Percentiles rank a stretch among this genome's conserved stretches.
Conservation (phyloP, 805 yeast genomes). For the Hanseniaspora pseudoguilliermondii region DNA sequence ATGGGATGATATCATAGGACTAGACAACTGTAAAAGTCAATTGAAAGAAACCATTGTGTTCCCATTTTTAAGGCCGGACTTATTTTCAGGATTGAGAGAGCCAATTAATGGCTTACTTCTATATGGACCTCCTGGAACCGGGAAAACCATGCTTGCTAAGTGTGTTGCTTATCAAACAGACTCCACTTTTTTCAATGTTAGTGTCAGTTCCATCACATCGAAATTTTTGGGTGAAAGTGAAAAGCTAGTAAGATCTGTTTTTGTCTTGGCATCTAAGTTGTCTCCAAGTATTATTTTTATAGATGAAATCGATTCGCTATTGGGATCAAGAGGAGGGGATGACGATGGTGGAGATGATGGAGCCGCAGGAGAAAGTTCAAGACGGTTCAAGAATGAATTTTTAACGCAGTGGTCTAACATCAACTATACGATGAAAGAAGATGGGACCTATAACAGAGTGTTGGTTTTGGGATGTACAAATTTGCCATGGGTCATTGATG, state of each 20-base stretch:
- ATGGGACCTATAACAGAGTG: constrained; percentile 45
- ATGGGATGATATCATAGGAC: constrained; percentile 93
- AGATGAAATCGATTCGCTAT: constrained; percentile 86
- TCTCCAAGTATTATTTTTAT: constrained; percentile 91
- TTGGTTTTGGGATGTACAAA: constrained; percentile 90
- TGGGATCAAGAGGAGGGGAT: constrained; percentile 41
- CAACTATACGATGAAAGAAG: constrained; percentile 44
- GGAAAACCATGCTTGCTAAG: constrained; percentile 92
- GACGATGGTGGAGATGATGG: constrained; percentile 35
- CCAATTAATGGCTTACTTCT: constrained; percentile 93
- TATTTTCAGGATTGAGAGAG: constrained; percentile 79
- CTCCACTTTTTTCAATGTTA: constrained; percentile 82
- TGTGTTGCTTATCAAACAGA: constrained; percentile 94
- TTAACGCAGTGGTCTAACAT: constrained; percentile 89
- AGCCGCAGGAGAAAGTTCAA: constrained; percentile 66
- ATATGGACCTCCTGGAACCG: constrained; percentile 99
- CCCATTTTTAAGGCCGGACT: constrained; percentile 87
- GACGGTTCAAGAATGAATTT: constrained; percentile 87
- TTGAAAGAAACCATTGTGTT: constrained; percentile 90
- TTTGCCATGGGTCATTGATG: constrained; percentile 94
- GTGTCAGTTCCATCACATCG: constrained; percentile 81
- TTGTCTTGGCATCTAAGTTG: constrained; percentile 67
- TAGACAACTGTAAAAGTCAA: constrained; percentile 76
- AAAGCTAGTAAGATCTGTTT: constrained; percentile 78
- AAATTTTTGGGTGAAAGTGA: constrained; percentile 87